Evolutionary conservation across 2,329 filamentous ascomycete genomes (phyloP).

Genomic region (Ophiostoma triangulosporum): DNA sequence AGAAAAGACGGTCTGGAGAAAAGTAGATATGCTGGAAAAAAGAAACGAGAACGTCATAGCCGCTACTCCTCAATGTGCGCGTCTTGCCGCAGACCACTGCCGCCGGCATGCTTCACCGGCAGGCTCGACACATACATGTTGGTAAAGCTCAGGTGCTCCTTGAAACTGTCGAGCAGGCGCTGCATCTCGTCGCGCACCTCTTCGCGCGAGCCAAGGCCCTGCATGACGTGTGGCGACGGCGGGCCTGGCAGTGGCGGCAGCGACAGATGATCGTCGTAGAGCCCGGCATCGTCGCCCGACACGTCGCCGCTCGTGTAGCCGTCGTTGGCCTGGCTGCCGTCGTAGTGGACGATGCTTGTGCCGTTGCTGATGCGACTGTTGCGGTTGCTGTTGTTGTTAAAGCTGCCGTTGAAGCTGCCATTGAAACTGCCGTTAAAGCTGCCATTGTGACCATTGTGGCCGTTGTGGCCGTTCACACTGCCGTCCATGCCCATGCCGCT

Average conservation of each 20-base stretch:
- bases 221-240: slow-evolving; percentile 37
- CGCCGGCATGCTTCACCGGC: slow-evolving; percentile 24
- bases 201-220: slow-evolving; percentile 19
- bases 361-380: neutral
- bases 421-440: neutral
- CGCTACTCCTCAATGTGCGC: slow-evolving; percentile 6
- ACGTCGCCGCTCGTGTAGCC: neutral
- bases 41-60: no score
- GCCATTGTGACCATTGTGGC: neutral
- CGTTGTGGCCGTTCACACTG: neutral
- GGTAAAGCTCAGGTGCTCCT: slow-evolving; percentile 21
- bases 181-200: slow-evolving; percentile 27
- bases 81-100: slow-evolving; percentile 4
- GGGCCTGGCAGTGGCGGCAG: slow-evolving; percentile 12
- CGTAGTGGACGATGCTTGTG: neutral
- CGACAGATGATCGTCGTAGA: neutral
- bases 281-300: neutral
- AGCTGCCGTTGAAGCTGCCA: neutral
- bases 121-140: slow-evolving; percentile 17
- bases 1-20: no score
- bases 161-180: slow-evolving; percentile 25
- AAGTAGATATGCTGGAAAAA: no score
- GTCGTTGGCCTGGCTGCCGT: neutral
- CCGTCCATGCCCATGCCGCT: neutral
- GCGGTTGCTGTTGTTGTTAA: neutral